Evolutionary conservation across 1,139 yeast species (phyloP), one percentile per base, ranked within the genome.

Genomic region (Magnusiomyces sp.): DNA sequence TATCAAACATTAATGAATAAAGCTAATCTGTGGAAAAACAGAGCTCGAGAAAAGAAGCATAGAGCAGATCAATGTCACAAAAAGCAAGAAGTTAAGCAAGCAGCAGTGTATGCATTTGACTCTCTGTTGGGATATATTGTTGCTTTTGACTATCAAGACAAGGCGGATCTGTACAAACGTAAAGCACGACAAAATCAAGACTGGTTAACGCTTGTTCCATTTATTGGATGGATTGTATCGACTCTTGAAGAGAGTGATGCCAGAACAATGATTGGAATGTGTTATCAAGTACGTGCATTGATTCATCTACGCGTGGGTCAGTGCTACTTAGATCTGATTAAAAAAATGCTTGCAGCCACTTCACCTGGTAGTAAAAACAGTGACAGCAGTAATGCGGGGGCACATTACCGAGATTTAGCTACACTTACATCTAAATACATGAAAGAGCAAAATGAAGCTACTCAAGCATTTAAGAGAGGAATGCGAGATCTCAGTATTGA

Each of bases 81-180:
- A 7, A 51, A 55, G 17, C 54, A 57, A 14, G 55, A 62, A 38
- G 56, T 56, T 31, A 58, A 56, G 14, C 58, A 57, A 11, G 68
- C 70, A 0, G 61, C 62, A 3, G 64, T 65, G 2, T 53, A 59
- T 11, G 60, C 62, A n/a, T 53, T 69, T 52, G 72, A 69, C 53
- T 58, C 71, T 7, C 51, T 68, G 20, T 53, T 69, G 23, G 67
- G 70, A 39, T 70, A 70, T 51, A 58, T 70, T 32, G 62, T 69
- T 2, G 73, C 67, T 4, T 70, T 71, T 53, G 70, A 69, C 51
- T 69, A 64, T 52, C 73, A 69, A 45, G 74, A 71, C 48, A 58
- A 67, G 17, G 67, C 63, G 31, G 66, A 60, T 32, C 53, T 54
- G 40, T 56, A 58, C 50, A 51, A 56, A 49, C 55, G 55, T 43